phyloP scores from a whole-genome alignment of 257 asterid species.

The Echites panduratus region DNA sequence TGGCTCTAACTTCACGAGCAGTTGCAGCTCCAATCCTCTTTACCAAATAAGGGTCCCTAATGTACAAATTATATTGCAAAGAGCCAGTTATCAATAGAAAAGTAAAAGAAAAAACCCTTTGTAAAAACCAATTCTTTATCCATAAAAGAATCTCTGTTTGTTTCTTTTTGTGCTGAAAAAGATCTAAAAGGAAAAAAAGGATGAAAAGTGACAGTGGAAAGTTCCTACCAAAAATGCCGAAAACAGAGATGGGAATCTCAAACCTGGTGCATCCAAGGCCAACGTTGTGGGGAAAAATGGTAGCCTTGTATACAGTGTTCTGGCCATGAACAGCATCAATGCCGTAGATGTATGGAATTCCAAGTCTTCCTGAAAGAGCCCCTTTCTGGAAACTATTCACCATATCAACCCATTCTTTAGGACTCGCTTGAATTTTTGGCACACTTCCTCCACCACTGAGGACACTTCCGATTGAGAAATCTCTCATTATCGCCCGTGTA shows the following conservation, averaged over 20 bases:
- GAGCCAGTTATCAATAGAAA: too few species aligned
- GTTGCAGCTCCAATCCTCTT: slow-evolving; percentile 40
- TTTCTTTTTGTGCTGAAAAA: too few species aligned
- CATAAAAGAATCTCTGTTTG: too few species aligned
- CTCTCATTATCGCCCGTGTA: slow-evolving; percentile 24
- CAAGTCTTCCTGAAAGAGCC: slow-evolving; percentile 36
- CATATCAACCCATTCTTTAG: slow-evolving; percentile 42
- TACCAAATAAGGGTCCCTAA: slow-evolving; percentile 31
- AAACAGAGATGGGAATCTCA: neutral
- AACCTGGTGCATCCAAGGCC: slow-evolving; percentile 54
- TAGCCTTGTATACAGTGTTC: slow-evolving; percentile 38
- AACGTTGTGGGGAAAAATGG: slow-evolving; percentile 44
- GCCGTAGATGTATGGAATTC: slow-evolving; percentile 46
- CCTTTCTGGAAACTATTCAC: slow-evolving; percentile 38
- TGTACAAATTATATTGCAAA: neutral
- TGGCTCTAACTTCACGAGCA: slow-evolving; percentile 40
- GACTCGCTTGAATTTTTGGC: slow-evolving; percentile 23
- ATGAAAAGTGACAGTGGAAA: too few species aligned
- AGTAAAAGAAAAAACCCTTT: too few species aligned
- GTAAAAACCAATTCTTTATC: too few species aligned
- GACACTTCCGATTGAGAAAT: slow-evolving; percentile 28
- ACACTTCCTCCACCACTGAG: slow-evolving; percentile 41
- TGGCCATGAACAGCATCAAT: slow-evolving; percentile 52
- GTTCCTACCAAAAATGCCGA: too few species aligned
- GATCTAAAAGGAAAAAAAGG: too few species aligned